Evolutionary conservation across 305 asterid genomes (phyloP), one percentile per base, ranked within the genome.

Genomic region (Andrographis paniculata): DNA sequence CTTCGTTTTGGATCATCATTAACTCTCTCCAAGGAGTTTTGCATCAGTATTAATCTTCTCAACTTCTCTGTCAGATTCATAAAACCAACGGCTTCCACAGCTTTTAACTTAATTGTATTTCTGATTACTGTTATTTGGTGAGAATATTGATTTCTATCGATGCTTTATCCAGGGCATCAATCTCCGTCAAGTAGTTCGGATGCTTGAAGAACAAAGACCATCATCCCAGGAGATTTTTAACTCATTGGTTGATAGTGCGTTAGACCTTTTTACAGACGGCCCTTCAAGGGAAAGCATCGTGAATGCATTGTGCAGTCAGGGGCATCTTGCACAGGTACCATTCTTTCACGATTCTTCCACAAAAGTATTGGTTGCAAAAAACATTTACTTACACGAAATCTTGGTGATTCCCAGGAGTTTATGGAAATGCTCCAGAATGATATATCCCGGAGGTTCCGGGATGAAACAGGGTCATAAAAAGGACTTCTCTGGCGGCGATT

Each of bases 301-400:
- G 47, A 60, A 74, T 58, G 87, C 64, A 35, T 31, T 82, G 38
- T 64, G 76, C 64, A 62, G 54, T 20, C 69, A 69, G 10, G 77
- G 58, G 56, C 77, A 64, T 40, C 84, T 85, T 41, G 73, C 70
- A 6, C 71, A 67, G 58, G 95, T 85, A n/a, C n/a, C n/a, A n/a
- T n/a, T 55, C n/a, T 22, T 9, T 11, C 6, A 18, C 23, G 4
- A 16, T n/a, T n/a, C 42, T 4, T n/a, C n/a, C n/a, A n/a, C n/a
- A n/a, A n/a, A n/a, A n/a, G n/a, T n/a, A n/a, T n/a, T n/a, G n/a
- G 40, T 9, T 5, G 14, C 17, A 31, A 28, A 18, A 46, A 28
- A 9, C 55, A 48, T 14, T 33, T 30, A 1, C 0, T 2, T 28
- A 7, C n/a, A 18, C 12, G 15, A 46, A 19, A 11, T 41, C 50